Evolutionary conservation across 2,329 filamentous ascomycete species (phyloP), one percentile per base, ranked within the genome.

Genomic region (Alternaria sp.): DNA sequence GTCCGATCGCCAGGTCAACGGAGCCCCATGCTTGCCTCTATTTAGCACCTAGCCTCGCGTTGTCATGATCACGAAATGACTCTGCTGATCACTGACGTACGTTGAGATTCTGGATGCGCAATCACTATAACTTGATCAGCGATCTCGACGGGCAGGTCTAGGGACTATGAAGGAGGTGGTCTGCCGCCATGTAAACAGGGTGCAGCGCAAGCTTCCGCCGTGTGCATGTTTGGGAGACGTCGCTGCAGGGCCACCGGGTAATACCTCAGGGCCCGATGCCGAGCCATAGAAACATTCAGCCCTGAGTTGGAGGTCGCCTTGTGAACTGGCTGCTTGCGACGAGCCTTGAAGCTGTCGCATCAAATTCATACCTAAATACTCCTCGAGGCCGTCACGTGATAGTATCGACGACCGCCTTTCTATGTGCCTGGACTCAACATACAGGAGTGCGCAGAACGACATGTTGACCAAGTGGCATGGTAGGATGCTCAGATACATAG

Each of bases 71-170:
- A 59, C 51, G 37, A 50, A 49, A 46, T 55, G 26, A 37, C 12
- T 21, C 21, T 49, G 56, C 46, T 60, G 63, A 60, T 62, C 45
- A 41, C 33, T 61, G 60, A 58, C 63, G 55, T 57, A 55, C 44
- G 51, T 30, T 43, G 33, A 18, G 33, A 55, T 21, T 25, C 20
- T 21, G 25, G n/a, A 49, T 37, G 41, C 58, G 51, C 58, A 50
- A 26, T 60, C 58, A 26, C 30, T 15, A 8, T 41, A 18, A 28
- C 30, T 28, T 26, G 23, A 41, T 50, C 25, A 25, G 15, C 25
- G 55, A 45, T 23, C 28, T 26, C 18, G 4, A 49, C 26, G 20
- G 43, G 18, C 55, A 47, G 15, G 43, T 46, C 43, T 30, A 41
- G 12, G 46, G n/a, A 37, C 44, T 15, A 23, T 26, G 43, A 30